A percentile compares a stretch with the other conserved stretches of the same genome.
Evolutionary conservation across 352 stramenopile species (phyloP).

Genomic region (Globisporangium abappressorium): DNA sequence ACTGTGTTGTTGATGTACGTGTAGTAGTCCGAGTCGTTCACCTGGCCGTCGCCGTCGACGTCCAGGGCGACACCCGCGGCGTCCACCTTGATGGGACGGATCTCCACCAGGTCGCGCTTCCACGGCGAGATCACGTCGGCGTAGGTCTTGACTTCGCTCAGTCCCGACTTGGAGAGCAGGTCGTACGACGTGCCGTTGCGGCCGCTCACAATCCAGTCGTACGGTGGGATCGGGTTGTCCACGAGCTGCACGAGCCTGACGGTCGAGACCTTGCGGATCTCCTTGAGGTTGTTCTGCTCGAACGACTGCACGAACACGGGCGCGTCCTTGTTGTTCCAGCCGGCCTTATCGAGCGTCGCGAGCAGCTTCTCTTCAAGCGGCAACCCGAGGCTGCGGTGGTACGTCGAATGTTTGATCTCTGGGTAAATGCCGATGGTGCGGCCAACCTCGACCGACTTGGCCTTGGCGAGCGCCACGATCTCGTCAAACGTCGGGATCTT

Average conservation of each 20-base stretch:
- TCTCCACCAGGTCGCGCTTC: constrained; percentile 79
- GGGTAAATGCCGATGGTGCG: constrained; percentile 82
- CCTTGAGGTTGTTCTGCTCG: constrained; percentile 67
- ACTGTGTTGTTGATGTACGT: constrained; percentile 36
- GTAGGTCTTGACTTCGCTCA: constrained; percentile 67
- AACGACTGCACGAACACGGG: constrained; percentile 79
- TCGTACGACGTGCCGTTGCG: constrained; percentile 51
- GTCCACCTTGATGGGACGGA: constrained; percentile 41
- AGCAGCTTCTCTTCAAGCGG: constrained; percentile 80
- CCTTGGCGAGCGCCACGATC: constrained; percentile 79
- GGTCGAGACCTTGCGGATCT: constrained; percentile 59
- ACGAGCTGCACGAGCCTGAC: constrained; percentile 71
- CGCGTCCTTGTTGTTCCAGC: constrained; percentile 63
- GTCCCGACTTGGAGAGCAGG: constrained; percentile 48
- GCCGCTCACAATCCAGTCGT: constrained; percentile 64
- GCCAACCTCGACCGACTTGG: constrained; percentile 52
- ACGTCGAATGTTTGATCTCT: constrained; percentile 87
- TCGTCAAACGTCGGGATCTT: constrained; percentile 88
- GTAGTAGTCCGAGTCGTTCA: constrained; percentile 62
- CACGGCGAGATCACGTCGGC: constrained; percentile 69
- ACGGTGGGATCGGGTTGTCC: constrained; percentile 28
- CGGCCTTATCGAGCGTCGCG: constrained; percentile 55
- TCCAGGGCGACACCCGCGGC: constrained; percentile 40
- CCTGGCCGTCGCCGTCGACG: constrained; percentile 56
- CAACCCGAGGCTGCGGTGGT: constrained; percentile 63